Evolutionary conservation across 176 grass and related monocot genomes (phyloP).

Genomic region (Melocanna baccifera): DNA sequence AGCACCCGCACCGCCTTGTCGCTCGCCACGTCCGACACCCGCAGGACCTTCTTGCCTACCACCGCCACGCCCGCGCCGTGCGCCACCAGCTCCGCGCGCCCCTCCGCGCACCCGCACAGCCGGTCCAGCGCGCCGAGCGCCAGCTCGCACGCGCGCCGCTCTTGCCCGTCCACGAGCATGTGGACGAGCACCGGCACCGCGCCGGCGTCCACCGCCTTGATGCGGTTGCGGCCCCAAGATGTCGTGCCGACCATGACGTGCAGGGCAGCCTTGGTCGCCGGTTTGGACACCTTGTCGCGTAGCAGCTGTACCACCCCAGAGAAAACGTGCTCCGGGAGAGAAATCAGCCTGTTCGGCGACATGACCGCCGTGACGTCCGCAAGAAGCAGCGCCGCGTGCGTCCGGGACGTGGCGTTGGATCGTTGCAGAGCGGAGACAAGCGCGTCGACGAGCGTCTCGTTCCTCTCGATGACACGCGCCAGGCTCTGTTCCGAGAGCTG

Average conservation of each 20-base stretch:
- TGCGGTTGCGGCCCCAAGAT: conserved; percentile 49
- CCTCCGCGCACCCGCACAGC: conserved; percentile 72
- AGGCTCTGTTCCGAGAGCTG: conserved; percentile 36
- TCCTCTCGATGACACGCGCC: not conserved
- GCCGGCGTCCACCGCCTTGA: conserved; percentile 62
- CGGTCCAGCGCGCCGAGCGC: conserved; percentile 56
- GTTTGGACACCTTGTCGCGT: conserved; percentile 10
- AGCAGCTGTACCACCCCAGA: conserved; percentile 41
- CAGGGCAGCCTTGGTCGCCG: conserved; percentile 50
- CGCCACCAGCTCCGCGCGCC: conserved; percentile 54
- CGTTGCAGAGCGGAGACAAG: conserved; percentile 41
- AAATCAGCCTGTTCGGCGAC: conserved; percentile 11
- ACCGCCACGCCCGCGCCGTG: conserved; percentile 57
- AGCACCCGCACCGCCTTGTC: conserved; percentile 58
- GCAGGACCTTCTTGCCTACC: conserved; percentile 35
- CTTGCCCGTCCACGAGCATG: conserved; percentile 24
- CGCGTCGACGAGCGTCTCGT: conserved; percentile 31
- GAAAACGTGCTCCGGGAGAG: conserved; percentile 37
- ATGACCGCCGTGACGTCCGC: conserved; percentile 35
- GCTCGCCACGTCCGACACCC: conserved; percentile 41
- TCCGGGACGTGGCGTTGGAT: conserved; percentile 33
- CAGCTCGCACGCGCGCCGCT: conserved; percentile 50
- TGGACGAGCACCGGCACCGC: conserved; percentile 47
- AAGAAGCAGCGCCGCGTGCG: conserved; percentile 39
- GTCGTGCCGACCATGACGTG: conserved; percentile 32